Evolutionary conservation across 495 filamentous ascomycete genomes (phyloP), one percentile per base, ranked within the genome.

Genomic region (Annulohypoxylon stygium): DNA sequence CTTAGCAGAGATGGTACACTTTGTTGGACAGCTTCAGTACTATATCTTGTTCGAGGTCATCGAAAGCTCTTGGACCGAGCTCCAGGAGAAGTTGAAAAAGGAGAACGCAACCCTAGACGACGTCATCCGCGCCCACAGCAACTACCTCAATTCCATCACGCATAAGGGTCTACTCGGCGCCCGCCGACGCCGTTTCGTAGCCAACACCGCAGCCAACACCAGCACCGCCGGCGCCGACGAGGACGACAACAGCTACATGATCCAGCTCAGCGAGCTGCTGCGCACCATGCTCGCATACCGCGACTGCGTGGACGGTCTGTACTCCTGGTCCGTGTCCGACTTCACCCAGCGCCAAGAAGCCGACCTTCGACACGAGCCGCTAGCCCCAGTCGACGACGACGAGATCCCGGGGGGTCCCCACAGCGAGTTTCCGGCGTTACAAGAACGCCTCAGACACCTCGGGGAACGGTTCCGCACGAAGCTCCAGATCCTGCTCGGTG

Each of bases 21-120:
- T 99, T 72, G 92, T 98, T 75, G 92, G 92, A 65, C 97, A 99
- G 80, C 87, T 99, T 36, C 97, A 98, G 79, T 97, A 97, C 82
- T 99, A 99, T 80, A 98, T 99, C 74, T 88, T 99, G 16, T 98
- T 98, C 76, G 96, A 98, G 80, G 97, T 99, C 71, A 98, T 99
- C 78, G 96, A 98, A 80, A 89, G 90, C 61, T 93, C 91, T 61
- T 99, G 97, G 97, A 90, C 92, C 69, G 90, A 93, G 71, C 86
- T 99, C 7, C 91, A 97, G 73, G 86, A 88, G 3, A 91, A 91
- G 41, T 90, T 97, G 61, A 87, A 85, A 53, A 94, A 92, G 77
- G 92, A 93, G 14, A 91, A 91, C 37, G 92, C 90, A 75, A 99
- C 97, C 0, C 88, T 99, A 14, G 97, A 98, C 82, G 96, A 98